A percentile compares a stretch with the other conserved stretches of the same genome.
These are phyloP conservation scores for Vickermania spadyakhi DNA, from an alignment of 208 protist genomes.

Conservation along the genomic window DNA sequence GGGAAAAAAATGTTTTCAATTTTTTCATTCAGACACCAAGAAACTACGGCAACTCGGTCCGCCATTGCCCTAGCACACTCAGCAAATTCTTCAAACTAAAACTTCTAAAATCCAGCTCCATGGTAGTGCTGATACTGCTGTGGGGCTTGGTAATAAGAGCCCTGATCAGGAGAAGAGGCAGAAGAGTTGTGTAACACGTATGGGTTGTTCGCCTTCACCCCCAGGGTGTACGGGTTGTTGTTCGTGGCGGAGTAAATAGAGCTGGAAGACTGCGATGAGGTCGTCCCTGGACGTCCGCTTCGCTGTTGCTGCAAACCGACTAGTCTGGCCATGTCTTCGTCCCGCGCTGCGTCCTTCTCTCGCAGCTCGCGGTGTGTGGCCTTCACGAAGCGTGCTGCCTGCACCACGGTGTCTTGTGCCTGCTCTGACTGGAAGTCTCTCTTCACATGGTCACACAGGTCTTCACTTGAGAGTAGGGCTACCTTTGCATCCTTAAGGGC, in stretches of 20 bases:
- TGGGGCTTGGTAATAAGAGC: background rate
- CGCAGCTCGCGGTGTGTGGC: background rate
- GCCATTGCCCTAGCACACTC: too few relatives aligned
- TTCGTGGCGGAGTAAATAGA: background rate
- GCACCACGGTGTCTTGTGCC: background rate
- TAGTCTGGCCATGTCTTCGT: background rate
- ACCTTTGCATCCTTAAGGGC: background rate
- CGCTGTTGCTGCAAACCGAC: background rate
- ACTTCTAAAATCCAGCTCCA: too few relatives aligned
- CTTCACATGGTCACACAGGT: background rate
- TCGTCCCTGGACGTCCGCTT: background rate
- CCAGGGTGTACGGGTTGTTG: background rate
- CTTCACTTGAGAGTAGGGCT: background rate
- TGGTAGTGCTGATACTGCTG: background rate
- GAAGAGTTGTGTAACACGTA: background rate
- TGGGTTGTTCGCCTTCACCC: background rate
- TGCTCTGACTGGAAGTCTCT: background rate
- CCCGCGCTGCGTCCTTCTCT: background rate
- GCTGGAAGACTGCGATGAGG: background rate
- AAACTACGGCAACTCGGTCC: too few relatives aligned
- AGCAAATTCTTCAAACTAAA: too few relatives aligned
- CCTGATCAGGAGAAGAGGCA: background rate
- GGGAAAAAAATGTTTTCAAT: too few relatives aligned
- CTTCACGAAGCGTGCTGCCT: background rate
- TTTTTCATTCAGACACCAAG: too few relatives aligned